Evolutionary conservation across 228 moss, liverwort and hornwort genomes (phyloP).

Genomic region (Sphagnum fallax): DNA sequence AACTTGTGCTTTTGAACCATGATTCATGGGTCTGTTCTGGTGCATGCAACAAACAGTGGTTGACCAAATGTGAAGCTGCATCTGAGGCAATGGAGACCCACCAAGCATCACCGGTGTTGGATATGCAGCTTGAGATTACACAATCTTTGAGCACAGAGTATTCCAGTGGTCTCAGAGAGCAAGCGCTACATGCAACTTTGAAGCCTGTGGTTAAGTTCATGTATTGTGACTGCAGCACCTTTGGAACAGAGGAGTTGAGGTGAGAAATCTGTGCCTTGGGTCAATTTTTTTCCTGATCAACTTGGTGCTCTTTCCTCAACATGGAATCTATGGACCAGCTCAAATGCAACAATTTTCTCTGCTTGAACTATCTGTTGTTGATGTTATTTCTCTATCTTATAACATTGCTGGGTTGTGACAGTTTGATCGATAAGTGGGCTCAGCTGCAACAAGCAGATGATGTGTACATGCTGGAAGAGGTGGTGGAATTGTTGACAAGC

Average conservation of each 20-base stretch:
- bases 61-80: slow-evolving; percentile 4
- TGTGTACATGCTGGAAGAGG: slow-evolving; percentile 69
- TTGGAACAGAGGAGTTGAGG: slow-evolving; percentile 46
- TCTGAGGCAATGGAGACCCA: neutral
- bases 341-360: neutral
- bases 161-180: slow-evolving; percentile 1
- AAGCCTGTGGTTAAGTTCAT: slow-evolving; percentile 66
- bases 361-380: neutral
- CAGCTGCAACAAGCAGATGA: slow-evolving; percentile 62
- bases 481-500: slow-evolving; percentile 37
- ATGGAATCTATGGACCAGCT: neutral
- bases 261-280: slow-evolving; percentile 9
- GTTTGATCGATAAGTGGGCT: slow-evolving; percentile 67
- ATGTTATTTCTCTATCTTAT: neutral
- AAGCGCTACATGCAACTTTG: slow-evolving; percentile 17
- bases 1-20: slow-evolving; percentile 77
- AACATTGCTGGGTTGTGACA: slow-evolving; percentile 17
- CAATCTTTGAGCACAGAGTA: neutral
- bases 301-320: neutral
- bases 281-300: neutral
- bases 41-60: slow-evolving; percentile 22
- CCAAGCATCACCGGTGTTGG: neutral
- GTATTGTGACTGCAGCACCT: slow-evolving; percentile 57
- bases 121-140: neutral
- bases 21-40: slow-evolving; percentile 63